Base-by-base conservation (phyloP, 176 grass and related monocot genomes). In the Juncus effusus region DNA sequence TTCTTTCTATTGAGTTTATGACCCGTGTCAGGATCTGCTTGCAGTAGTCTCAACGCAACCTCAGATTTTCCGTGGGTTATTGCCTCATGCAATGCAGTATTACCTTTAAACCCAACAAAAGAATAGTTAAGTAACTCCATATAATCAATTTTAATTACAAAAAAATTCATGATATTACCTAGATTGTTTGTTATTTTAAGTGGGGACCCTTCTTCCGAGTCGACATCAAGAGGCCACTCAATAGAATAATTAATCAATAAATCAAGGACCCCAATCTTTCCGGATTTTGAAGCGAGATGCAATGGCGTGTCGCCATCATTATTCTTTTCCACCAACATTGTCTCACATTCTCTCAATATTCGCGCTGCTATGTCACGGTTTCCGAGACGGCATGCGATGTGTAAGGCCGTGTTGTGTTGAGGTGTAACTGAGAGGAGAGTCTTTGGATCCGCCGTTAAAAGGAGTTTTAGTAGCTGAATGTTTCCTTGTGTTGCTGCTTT, bases 11-110 rank as follows among this genome's bases (percentile, higher is more conserved):
- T 94, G 10, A 77, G 75, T 4, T 65, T 60, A 68, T 85, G 69
- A 45, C 60, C 73, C 63, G 59, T 2, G 53, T 1, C 10, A 40
- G 51, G 50, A 41, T 94, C 81, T 7, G 76, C 76, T 3, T 42
- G 58, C 36, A 94, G 67, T 61, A 94, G 63, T 56, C 1, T 71
- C n/a, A 83, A 13, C 16, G 82, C 89, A 12, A 88, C 59, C 36
- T 67, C 38, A 37, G 2, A 51, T 45, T 13, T 10, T 3, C 55
- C 53, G 38, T 82, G 64, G 11, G 6, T 54, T 42, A 85, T 78
- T 3, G 85, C 89, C 79, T 88, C 85, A 54, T 94, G 89, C 55
- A 94, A 54, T 4, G 81, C 71, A 14, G 68, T 85, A 74, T 93
- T 70, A 2, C 81, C 75, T 0, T 72, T 40, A 36, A 28, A 42